These are phyloP conservation scores for Babesia bigemina DNA, from an alignment of 169 alveolate genomes.

Conservation along the genomic window DNA sequence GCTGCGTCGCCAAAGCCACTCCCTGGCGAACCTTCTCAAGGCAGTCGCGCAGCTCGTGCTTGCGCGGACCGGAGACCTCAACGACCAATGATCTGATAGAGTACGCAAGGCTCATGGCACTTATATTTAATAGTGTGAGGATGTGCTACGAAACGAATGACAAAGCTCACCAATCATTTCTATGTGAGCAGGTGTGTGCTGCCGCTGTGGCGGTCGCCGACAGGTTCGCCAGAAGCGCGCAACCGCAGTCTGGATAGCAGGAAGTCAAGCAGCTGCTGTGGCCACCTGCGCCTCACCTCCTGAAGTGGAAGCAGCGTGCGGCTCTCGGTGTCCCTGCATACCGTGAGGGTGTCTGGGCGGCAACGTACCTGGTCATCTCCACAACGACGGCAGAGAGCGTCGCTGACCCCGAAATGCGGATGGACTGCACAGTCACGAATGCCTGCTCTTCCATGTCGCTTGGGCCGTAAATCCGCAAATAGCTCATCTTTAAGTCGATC, in stretches of 20 bases:
- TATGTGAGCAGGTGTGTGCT: constrained; percentile 29
- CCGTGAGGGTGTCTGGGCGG: neutral
- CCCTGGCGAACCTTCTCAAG: constrained; percentile 26
- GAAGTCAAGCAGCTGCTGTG: constrained; percentile 68
- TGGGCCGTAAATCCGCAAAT: constrained; percentile 62
- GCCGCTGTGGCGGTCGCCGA: constrained; percentile 18
- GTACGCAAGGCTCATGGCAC: constrained; percentile 40
- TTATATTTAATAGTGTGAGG: neutral
- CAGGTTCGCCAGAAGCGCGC: constrained; percentile 43
- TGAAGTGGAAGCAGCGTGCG: constrained; percentile 63
- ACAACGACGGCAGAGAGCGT: constrained; percentile 69
- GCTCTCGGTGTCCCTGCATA: constrained; percentile 58
- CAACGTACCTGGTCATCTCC: constrained; percentile 52
- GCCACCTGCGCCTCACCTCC: constrained; percentile 69
- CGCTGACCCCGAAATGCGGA: constrained; percentile 55
- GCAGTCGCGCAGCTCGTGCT: constrained; percentile 52
- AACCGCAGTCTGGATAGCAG: constrained; percentile 58
- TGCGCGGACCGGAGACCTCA: constrained; percentile 45
- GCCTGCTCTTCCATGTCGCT: constrained; percentile 67
- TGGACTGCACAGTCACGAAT: constrained; percentile 60
- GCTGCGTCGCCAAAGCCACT: constrained; percentile 27
- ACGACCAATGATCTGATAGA: constrained; percentile 34
- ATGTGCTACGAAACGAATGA: neutral
- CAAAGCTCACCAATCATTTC: constrained; percentile 1
- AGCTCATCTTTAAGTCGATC: constrained; percentile 69